Percentiles rank a stretch among this genome's conserved stretches.
Conservation (phyloP, 129 eudicot species). For the Arctium lappa region DNA sequence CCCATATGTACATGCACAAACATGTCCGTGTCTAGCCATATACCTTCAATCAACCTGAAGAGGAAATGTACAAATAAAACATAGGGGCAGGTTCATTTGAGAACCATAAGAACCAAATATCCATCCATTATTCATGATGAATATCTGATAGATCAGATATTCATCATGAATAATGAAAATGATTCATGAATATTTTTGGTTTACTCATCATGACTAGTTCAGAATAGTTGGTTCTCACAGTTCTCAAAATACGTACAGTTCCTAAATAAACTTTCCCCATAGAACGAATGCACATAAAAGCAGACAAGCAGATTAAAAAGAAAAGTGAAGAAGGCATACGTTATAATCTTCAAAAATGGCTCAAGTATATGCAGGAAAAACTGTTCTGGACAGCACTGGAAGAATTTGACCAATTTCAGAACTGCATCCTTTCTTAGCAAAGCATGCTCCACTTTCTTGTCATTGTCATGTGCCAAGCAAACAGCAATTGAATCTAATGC, state of each 20-base stretch:
- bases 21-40: too few relatives aligned
- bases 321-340: constrained; percentile 46
- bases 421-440: constrained; percentile 81
- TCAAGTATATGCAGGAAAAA: constrained; percentile 86
- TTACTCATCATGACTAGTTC: not conserved
- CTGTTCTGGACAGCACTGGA: constrained; percentile 88
- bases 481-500: constrained; percentile 93
- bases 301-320: not conserved
- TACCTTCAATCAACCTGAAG: too few relatives aligned
- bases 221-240: not conserved
- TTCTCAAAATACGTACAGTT: not conserved
- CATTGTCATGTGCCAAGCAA: constrained; percentile 95
- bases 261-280: not conserved
- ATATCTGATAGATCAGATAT: not conserved
- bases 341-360: constrained; percentile 91
- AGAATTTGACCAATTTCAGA: constrained; percentile 87
- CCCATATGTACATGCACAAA: too few relatives aligned
- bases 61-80: too few relatives aligned
- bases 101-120: not conserved
- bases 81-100: too few relatives aligned
- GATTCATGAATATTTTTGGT: not conserved
- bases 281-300: not conserved
- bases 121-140: too few relatives aligned
- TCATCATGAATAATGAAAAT: not conserved
- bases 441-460: constrained; percentile 93